Base-by-base conservation (phyloP, 768 basidiomycete species). In the Podaxis sp. region DNA sequence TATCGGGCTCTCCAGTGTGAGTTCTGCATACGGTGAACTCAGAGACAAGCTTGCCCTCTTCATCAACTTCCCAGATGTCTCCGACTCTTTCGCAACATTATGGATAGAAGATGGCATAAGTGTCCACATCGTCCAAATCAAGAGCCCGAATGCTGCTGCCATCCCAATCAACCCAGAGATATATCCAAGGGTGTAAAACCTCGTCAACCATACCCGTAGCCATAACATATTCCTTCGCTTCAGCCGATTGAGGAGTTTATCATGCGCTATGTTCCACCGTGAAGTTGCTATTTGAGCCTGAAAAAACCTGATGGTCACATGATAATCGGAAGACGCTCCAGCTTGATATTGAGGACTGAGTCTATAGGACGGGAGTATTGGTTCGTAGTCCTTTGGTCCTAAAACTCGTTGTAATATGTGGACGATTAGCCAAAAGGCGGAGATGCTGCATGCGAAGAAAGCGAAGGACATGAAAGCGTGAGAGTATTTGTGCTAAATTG, bases 161-260 rank as follows among this genome's bases (percentile, higher is more conserved):
- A 61, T 61, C 35, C 52, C 52, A 7, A 61, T 3, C 28, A 55
- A 16, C 25, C 59, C 59, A 10, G 46, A 23, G 13, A 54, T 21
- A 54, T 47, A 55, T 9, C 59, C 59, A 46, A 61, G 27, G 14
- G 44, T 50, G 18, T 61, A 61, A n/a, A 61, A 25, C n/a, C 52
- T 16, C 23, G 54, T 53, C 53, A 61, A 38, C 59, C 59, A 61
- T 2, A 13, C 14, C 44, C 52, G 44, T 28, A 13, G 18, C 55
- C 27, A 13, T 11, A 32, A 48, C 2, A 25, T 28, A 28, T 27
- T 23, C 46, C 32, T 52, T 37, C 40, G 44, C 21, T 55, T 54
- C 44, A 61, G 46, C 21, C 37, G 48, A 27, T 1, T 54, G 13
- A 61, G 16, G 23, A 61, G 35, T 38, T 13, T 54, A 46, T 55